These are phyloP conservation scores for Oehlia diaphana DNA, from an alignment of 192 early-diverging fungal genomes.

Conservation along the genomic window DNA sequence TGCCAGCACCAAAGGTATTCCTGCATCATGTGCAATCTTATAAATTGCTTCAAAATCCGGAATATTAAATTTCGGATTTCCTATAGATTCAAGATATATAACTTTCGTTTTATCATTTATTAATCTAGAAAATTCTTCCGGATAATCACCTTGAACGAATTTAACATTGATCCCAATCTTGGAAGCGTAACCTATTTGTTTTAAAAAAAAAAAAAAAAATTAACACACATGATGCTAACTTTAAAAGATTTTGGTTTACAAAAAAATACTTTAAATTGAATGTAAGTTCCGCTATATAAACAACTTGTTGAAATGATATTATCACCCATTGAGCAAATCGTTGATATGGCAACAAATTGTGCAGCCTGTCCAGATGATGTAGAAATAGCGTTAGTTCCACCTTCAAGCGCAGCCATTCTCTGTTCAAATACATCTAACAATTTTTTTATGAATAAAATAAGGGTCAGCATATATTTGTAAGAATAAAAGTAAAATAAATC, in stretches of 20 bases:
- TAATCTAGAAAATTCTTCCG: slow-evolving; percentile 68
- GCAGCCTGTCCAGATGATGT: slow-evolving; percentile 76
- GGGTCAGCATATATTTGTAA: no score
- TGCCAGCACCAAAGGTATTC: slow-evolving; percentile 88
- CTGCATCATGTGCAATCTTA: slow-evolving; percentile 73
- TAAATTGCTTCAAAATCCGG: slow-evolving; percentile 85
- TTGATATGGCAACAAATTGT: slow-evolving; percentile 80
- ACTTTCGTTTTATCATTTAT: slow-evolving; percentile 93
- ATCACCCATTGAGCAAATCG: slow-evolving; percentile 75
- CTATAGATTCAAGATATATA: slow-evolving; percentile 86
- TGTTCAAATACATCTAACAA: no score
- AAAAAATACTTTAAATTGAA: slow-evolving; percentile 80
- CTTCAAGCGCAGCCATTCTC: no score
- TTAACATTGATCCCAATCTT: slow-evolving; percentile 68
- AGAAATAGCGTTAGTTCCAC: slow-evolving; percentile 73
- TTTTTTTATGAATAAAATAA: no score
- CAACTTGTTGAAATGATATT: slow-evolving; percentile 82
- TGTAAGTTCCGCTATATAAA: slow-evolving; percentile 78
- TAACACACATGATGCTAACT: no score
- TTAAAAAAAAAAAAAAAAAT: not conserved
- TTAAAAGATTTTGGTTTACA: no score
- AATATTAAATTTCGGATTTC: slow-evolving; percentile 89
- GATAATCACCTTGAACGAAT: slow-evolving; percentile 62
- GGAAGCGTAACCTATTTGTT: not conserved
- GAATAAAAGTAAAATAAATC: no score